phyloP scores from a whole-genome alignment of 1,139 yeast species.

The Petasospora fabianii region DNA sequence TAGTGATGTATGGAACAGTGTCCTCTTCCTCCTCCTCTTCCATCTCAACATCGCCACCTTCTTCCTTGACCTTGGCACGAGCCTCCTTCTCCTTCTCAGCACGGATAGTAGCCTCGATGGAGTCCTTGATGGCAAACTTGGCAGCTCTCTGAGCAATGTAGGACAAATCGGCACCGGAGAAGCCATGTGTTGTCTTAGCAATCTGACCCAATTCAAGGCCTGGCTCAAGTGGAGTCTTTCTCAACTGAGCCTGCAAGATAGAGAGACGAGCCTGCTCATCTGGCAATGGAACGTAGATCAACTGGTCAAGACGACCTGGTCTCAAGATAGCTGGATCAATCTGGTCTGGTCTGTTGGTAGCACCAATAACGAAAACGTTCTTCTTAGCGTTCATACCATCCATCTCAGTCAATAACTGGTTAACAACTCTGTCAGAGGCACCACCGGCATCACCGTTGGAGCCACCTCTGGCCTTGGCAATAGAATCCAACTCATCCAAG shows the following conservation, averaged over 20 bases:
- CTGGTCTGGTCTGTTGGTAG: conserved; percentile 98
- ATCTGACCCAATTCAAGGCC: conserved; percentile 85
- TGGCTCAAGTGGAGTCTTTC: conserved; percentile 98
- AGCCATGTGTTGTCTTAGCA: conserved; percentile 91
- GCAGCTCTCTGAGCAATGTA: conserved; percentile 98
- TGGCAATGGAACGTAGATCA: conserved; percentile 97
- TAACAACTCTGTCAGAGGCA: conserved; percentile 96
- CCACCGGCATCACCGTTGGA: conserved; percentile 95
- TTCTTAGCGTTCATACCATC: conserved; percentile 99
- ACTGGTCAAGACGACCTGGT: conserved; percentile 98
- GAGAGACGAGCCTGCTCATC: conserved; percentile 93
- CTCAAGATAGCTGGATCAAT: conserved; percentile 97
- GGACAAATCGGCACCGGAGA: conserved; percentile 98
- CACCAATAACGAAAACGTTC: conserved; percentile 98
- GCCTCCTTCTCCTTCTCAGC: conserved; percentile 50
- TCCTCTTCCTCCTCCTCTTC: conserved; percentile 48
- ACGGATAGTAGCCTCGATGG: conserved; percentile 79
- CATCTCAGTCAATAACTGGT: conserved; percentile 97
- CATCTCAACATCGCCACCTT: conserved; percentile 62
- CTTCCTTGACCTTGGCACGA: conserved; percentile 39
- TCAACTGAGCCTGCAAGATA: conserved; percentile 90
- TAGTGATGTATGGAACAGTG: conserved; percentile 89
- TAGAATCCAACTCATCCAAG: conserved; percentile 95
- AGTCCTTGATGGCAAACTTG: conserved; percentile 96
- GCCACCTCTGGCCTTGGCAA: conserved; percentile 97